Base-by-base conservation (phyloP, 257 asterid genomes). In the Vinca minor region DNA sequence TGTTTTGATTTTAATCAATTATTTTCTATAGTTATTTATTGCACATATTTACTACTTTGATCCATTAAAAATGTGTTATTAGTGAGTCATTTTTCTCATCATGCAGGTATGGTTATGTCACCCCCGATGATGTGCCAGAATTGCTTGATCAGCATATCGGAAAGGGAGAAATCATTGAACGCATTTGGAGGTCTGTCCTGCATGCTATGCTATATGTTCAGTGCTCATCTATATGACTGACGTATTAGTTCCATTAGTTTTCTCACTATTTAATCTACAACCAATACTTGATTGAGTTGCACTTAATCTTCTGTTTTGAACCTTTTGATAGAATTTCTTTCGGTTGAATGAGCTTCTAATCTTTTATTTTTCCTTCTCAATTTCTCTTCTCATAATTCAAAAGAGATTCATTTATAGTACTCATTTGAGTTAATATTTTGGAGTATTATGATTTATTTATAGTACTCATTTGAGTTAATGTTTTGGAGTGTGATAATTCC, bases 101-200 rank as follows among this genome's bases (percentile, higher is more conserved):
- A 69, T 83, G 80, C 75, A 94, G 99, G 99, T 94, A 85, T 54
- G 99, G 99, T 44, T 94, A 94, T 52, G 96, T 87, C 68, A 79
- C 97, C 21, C 97, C 99, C 32, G 63, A 70, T 70, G 99, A 94
- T 74, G 96, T 94, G 65, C 74, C 75, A 71, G 97, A 78, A 63
- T 75, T 94, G 81, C 80, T 94, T 34, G 91, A 94, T 76, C 80
- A 70, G 71, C 97, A 94, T 73, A 87, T 94, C 66, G 85, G 82
- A 61, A 82, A 86, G 73, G 94, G 95, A 63, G 85, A 83, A 81
- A 77, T 94, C 59, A 77, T 90, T 60, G 85, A 82, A 4, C 83
- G 87, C 34, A 67, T 94, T 59, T 94, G 99, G 99, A 94, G 99
- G 97, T 94, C 36, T 71, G 82, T 79, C 25, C 63, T 59, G 46